Percentiles rank a stretch among this genome's conserved stretches.
Conservation (phyloP, 192 early-diverging fungal genomes). For the Backusella macrospora region DNA sequence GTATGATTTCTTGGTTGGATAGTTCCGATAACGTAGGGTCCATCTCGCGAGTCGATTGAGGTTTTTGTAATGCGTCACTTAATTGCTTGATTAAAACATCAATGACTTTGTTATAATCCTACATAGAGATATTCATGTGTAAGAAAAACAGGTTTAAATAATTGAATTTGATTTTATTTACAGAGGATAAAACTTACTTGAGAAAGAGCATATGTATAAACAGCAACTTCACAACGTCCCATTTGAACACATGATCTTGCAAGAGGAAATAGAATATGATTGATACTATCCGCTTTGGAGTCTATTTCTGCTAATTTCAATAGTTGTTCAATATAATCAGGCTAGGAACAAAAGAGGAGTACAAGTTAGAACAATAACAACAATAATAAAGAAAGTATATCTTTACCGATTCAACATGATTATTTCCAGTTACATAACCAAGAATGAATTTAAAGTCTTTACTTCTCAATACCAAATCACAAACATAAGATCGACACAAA, state of each 20-base stretch:
- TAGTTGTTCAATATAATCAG: constrained; percentile 72
- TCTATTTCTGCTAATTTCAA: constrained; percentile 62
- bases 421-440: constrained; percentile 36
- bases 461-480: constrained; percentile 63
- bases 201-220: constrained; percentile 77
- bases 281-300: constrained; percentile 62
- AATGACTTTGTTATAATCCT: constrained; percentile 40
- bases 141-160: background rate
- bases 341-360: constrained; percentile 7
- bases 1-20: background rate
- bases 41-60: background rate
- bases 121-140: background rate
- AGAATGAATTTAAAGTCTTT: constrained; percentile 61
- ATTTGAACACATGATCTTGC: constrained; percentile 73
- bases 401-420: constrained; percentile 24
- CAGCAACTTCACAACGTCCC: constrained; percentile 72
- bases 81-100: constrained; percentile 36
- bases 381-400: background rate
- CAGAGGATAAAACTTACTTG: too few relatives aligned
- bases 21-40: background rate
- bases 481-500: constrained; percentile 54
- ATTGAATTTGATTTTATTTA: background rate
- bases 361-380: background rate
- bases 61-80: constrained; percentile 23
- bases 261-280: constrained; percentile 63